These are phyloP conservation scores for Rhodotorula mucilaginosa DNA, from an alignment of 1,284 basidiomycete genomes.

Conservation along the genomic window DNA sequence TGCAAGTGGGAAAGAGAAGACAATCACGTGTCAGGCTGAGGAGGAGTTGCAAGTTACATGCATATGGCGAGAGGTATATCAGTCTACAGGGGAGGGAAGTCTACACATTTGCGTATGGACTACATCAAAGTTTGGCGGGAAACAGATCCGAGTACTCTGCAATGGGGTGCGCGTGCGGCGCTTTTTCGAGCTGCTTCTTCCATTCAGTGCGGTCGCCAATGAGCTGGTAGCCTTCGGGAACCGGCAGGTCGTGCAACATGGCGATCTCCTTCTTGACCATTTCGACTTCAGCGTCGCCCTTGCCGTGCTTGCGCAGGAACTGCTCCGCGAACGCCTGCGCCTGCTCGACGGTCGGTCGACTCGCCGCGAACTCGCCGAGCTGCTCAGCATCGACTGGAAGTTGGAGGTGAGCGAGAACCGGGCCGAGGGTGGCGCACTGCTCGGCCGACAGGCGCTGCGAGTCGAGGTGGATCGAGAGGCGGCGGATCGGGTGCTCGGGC, in stretches of 20 bases:
- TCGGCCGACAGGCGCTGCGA: constrained; percentile 57
- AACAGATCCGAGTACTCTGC: constrained; percentile 34
- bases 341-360: constrained; percentile 56
- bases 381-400: constrained; percentile 58
- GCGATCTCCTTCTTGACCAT: constrained; percentile 9
- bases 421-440: constrained; percentile 62
- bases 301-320: constrained; percentile 50
- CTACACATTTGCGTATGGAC: neutral
- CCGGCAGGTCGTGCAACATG: neutral
- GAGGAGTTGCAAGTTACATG: no score
- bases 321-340: constrained; percentile 63
- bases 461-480: constrained; percentile 70
- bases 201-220: constrained; percentile 26
- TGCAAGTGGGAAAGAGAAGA: no score
- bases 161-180: constrained; percentile 25
- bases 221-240: constrained; percentile 19
- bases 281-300: constrained; percentile 43
- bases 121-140: constrained; percentile 8
- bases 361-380: constrained; percentile 53
- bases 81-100: constrained; percentile 3
- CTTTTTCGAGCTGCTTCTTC: constrained; percentile 15
- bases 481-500: constrained; percentile 43
- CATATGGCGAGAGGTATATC: no score
- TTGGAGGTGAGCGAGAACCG: constrained; percentile 62
- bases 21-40: no score